Base-by-base conservation (phyloP, 192 early-diverging fungal species). In the Mortierella antarctica region DNA sequence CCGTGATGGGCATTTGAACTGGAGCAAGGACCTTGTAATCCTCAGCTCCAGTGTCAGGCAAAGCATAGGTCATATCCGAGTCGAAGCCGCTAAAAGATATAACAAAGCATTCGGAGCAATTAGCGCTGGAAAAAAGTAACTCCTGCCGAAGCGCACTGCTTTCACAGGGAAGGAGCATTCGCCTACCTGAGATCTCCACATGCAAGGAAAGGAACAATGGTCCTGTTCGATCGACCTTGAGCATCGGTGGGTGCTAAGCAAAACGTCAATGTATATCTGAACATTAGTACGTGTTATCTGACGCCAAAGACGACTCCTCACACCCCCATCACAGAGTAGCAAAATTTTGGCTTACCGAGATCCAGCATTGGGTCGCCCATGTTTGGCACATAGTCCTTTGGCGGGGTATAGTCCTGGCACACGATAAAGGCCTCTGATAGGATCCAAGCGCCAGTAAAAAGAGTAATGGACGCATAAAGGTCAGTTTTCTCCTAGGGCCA, bases 311-410 rank as follows among this genome's bases (percentile, higher is more conserved):
- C 51, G 11, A 75, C n/a, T 8, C 2, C 11, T 23, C 14, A 23
- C 10, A 57, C 12, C 11, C 7, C 55, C 15, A 20, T 20, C 20
- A 20, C 17, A 23, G 2, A 23, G n/a, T 57, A 2, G 15, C 2
- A 11, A 57, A 23, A 4, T 18, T 18, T 5, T 21, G 15, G 4
- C 73, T 44, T 83, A 85, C 88, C 88, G 31, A 93, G 82, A 82
- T 97, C 96, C 57, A 98, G 87, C 49, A 97, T 77, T 60, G 96
- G 96, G 71, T 95, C 93, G 7, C 91, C 86, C 95, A 98, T 97
- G 62, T 92, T 96, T 7, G 96, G 96, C 48, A 89, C 87, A 65
- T 96, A 97, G 71, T 90, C 92, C 12, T 67, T 73, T 13, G 97
- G 97, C 62, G 97, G 97, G 45, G 85, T 77, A 82, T 96, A 98